Evolutionary conservation across 2,329 filamentous ascomycete genomes (phyloP), one percentile per base, ranked within the genome.

Genomic region (Mycosphaerelloides madeirae): DNA sequence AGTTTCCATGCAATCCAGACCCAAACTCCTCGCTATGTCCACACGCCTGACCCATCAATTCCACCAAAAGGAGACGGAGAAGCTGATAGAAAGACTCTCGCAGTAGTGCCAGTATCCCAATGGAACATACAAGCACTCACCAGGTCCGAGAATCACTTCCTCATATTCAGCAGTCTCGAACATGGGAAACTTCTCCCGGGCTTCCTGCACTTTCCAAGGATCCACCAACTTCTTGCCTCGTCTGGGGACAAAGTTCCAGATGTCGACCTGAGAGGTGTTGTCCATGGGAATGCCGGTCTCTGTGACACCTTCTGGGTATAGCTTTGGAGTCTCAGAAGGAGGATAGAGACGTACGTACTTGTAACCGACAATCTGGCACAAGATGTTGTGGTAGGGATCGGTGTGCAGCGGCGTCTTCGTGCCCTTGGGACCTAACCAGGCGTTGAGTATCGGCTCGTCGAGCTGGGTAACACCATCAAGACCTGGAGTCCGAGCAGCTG

Each of bases 41-140:
- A n/a, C 6, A 5, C 5, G 13, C 13, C 31, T 3, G n/a, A 29
- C 48, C n/a, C n/a, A n/a, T 61, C 59, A 78, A 51, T 86, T 85
- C 85, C 87, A 98, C 93, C 93, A 98, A 62, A 96, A 97, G 62
- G 89, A 96, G 11, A 97, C 89, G 55, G 90, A 96, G 60, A 95
- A 90, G 61, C 91, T 95, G 15, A 87, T 80, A 44, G 81, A 88
- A 59, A 97, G 63, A 38, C 88, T 88, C 48, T 86, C 76, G 3
- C 97, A 87, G 66, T 96, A 97, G 71, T 98, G 93, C 93, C 93
- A 98, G 91, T 93, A 98, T 0, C 91, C 93, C 4, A 87, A 76
- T 0, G 93, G 93, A 41, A 98, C 87, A 63, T 95, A 93, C 41
- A 98, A 64, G 52, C 82, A 85, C 41, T 98, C 89, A 0, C 91